Evolutionary conservation across 2,329 filamentous ascomycete species (phyloP).

Genomic region (Hypoxylon sp.): DNA sequence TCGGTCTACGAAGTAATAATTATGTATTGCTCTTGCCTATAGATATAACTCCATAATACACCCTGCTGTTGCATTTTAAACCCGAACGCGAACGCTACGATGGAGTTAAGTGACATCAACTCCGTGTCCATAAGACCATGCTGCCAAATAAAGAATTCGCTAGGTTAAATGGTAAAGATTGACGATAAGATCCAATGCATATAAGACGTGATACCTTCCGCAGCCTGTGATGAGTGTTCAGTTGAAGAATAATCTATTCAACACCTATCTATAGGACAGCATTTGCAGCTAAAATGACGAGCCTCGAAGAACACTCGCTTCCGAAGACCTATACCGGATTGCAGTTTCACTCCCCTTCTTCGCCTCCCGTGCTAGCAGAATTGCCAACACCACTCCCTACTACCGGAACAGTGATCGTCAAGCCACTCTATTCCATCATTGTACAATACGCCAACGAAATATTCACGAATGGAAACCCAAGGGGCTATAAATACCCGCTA

Average conservation of each 20-base stretch:
- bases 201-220: conserved; percentile 7
- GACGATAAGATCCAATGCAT: conserved; percentile 1
- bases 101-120: conserved; percentile 28
- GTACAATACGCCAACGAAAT: conserved; percentile 34
- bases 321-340: conserved; percentile 27
- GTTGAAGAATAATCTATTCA: not conserved
- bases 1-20: too few relatives aligned
- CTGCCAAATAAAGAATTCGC: too few relatives aligned
- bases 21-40: too few relatives aligned
- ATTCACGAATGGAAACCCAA: conserved; percentile 31
- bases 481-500: not conserved
- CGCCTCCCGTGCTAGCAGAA: conserved; percentile 16
- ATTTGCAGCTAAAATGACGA: conserved; percentile 19
- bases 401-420: conserved; percentile 26
- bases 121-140: conserved; percentile 10
- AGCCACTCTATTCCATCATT: conserved; percentile 32
- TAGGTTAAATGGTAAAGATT: not conserved
- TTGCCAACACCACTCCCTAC: conserved; percentile 25
- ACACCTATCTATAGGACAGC: not conserved
- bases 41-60: too few relatives aligned
- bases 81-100: conserved; percentile 10
- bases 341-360: conserved; percentile 27
- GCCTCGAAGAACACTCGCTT: conserved; percentile 12
- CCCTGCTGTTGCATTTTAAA: too few relatives aligned
- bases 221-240: not conserved